phyloP scores from a whole-genome alignment of 225 moss, liverwort and hornwort genomes.

The Takakia lepidozioides region DNA sequence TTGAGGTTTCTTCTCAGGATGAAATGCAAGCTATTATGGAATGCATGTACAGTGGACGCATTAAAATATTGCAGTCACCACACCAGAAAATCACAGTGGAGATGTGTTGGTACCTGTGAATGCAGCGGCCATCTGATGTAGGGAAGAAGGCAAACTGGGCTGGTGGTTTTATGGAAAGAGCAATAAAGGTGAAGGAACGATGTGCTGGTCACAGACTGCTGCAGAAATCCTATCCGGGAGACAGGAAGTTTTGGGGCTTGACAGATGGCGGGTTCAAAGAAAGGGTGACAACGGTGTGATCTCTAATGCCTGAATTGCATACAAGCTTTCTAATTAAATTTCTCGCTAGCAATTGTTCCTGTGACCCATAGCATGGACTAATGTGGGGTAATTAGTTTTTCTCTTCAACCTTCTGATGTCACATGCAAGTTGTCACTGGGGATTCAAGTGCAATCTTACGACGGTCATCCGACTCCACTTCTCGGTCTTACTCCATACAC shows the following conservation, averaged over 20 bases:
- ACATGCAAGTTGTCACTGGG: too few relatives aligned
- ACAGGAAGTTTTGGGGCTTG: background rate
- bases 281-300: background rate
- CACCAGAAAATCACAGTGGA: background rate
- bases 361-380: too few relatives aligned
- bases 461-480: too few relatives aligned
- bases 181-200: conserved; percentile 16
- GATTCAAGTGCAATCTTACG: too few relatives aligned
- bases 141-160: conserved; percentile 24
- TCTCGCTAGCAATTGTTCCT: too few relatives aligned
- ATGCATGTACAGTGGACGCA: background rate
- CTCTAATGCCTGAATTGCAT: background rate
- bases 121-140: conserved; percentile 18
- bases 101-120: background rate
- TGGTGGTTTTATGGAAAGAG: conserved; percentile 14
- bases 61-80: background rate
- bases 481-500: too few relatives aligned
- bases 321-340: too few relatives aligned
- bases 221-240: conserved; percentile 11
- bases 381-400: too few relatives aligned
- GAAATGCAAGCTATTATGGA: background rate
- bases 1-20: background rate
- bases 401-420: too few relatives aligned
- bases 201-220: conserved; percentile 12
- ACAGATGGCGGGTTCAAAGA: background rate